Conservation (phyloP, 371 early-diverging fungal genomes). For the Actinomucor elegans region DNA sequence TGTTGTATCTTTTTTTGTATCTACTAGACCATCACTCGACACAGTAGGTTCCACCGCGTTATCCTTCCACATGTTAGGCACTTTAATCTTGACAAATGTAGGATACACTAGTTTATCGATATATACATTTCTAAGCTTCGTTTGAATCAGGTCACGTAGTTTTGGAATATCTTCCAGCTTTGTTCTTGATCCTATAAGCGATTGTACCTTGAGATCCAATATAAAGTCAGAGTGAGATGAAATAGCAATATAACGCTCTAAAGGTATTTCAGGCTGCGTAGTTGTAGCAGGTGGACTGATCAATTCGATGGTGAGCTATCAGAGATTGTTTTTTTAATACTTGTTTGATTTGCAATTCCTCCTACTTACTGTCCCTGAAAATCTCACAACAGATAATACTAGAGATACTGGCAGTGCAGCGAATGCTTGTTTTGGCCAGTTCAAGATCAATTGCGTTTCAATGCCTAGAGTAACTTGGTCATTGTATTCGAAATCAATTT, state of each 20-base stretch:
- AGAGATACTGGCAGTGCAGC: slow-evolving; percentile 92
- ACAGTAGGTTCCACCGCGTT: neutral
- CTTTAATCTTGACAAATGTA: slow-evolving; percentile 53
- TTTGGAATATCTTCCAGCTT: slow-evolving; percentile 94
- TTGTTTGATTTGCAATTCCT: neutral
- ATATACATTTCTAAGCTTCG: slow-evolving; percentile 71
- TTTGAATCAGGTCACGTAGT: slow-evolving; percentile 80
- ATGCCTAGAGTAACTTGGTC: slow-evolving; percentile 79
- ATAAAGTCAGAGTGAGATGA: slow-evolving; percentile 72
- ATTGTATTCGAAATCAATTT: slow-evolving; percentile 80
- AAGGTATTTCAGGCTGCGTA: slow-evolving; percentile 34
- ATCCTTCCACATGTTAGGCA: slow-evolving; percentile 48
- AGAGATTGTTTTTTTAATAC: neutral
- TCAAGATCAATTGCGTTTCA: slow-evolving; percentile 82
- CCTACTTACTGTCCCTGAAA: slow-evolving; percentile 79
- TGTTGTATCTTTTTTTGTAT: neutral
- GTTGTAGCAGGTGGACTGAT: slow-evolving; percentile 48
- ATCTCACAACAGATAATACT: slow-evolving; percentile 76
- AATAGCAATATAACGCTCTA: slow-evolving; percentile 60
- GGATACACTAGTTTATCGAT: slow-evolving; percentile 66
- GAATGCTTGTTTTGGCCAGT: slow-evolving; percentile 85
- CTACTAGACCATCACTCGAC: too few species aligned
- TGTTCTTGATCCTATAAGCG: slow-evolving; percentile 88
- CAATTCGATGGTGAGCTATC: slow-evolving; percentile 43
- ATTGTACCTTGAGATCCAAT: slow-evolving; percentile 84